These are phyloP conservation scores for Solanum aculeatissimum DNA, from an alignment of 305 asterid species.

Conservation along the genomic window DNA sequence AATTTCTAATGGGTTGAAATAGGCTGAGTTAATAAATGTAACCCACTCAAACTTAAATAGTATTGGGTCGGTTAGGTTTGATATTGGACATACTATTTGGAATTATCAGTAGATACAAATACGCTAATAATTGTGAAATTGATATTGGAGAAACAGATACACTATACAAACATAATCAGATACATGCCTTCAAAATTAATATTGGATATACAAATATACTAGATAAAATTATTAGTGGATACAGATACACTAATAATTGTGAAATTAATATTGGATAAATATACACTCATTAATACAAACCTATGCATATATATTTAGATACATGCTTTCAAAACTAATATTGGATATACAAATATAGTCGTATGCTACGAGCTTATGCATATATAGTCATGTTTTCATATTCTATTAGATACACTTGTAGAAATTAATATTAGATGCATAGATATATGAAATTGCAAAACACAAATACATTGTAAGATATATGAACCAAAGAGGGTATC, in stretches of 20 bases:
- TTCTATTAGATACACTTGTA: not conserved
- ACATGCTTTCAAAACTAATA: not conserved
- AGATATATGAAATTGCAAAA: not conserved
- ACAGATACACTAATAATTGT: not conserved
- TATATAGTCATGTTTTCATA: not conserved
- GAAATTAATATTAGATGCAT: not conserved
- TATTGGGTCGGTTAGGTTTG: too few relatives aligned
- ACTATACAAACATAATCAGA: not conserved
- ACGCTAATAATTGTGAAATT: too few relatives aligned
- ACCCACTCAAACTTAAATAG: too few relatives aligned
- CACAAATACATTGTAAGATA: not conserved
- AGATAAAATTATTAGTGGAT: not conserved
- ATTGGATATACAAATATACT: not conserved
- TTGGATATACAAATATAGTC: not conserved
- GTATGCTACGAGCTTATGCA: not conserved
- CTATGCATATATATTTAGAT: not conserved
- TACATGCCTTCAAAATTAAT: not conserved
- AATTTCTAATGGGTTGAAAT: too few relatives aligned
- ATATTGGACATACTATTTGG: not conserved
- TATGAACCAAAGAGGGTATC: fast-evolving
- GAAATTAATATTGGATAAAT: not conserved
- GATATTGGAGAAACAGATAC: not conserved
- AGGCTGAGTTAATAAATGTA: too few relatives aligned
- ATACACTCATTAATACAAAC: not conserved
- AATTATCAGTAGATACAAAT: not conserved